A percentile compares a stretch with the other conserved stretches of the same genome.
phyloP scores from a whole-genome alignment of 1,139 yeast species.

The Maudiozyma humilis region DNA sequence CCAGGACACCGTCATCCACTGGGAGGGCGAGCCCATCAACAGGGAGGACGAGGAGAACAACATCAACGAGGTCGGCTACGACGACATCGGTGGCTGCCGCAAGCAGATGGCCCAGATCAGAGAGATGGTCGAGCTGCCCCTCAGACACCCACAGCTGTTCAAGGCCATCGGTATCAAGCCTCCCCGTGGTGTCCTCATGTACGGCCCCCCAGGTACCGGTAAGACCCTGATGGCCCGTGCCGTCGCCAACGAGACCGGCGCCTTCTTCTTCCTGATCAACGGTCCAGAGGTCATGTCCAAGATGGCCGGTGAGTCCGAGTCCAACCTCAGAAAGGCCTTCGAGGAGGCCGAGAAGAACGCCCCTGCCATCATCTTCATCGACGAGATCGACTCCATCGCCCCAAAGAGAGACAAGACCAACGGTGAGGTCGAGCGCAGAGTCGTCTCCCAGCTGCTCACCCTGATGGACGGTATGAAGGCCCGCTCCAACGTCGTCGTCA shows the following conservation, averaged over 20 bases:
- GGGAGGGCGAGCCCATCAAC: constrained; percentile 98
- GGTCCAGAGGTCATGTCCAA: constrained; percentile 99
- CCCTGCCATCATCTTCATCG: constrained; percentile 93
- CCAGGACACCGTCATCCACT: constrained; percentile 95
- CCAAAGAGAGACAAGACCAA: constrained; percentile 99
- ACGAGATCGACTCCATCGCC: constrained; percentile 97
- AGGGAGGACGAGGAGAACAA: constrained; percentile 95
- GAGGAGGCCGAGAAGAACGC: constrained; percentile 99
- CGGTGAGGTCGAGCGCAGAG: constrained; percentile 98
- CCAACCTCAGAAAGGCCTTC: constrained; percentile 92
- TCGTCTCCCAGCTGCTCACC: constrained; percentile 91
- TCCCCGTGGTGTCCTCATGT: constrained; percentile 60
- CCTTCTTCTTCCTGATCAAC: constrained; percentile 91
- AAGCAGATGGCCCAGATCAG: constrained; percentile 75
- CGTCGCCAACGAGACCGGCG: constrained; percentile 98
- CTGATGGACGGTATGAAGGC: constrained; percentile 99
- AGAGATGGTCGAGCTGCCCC: constrained; percentile 92
- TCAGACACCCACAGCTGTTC: constrained; percentile 95
- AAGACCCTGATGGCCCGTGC: constrained; percentile 86
- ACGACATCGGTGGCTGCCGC: constrained; percentile 97
- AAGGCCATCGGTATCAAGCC: constrained; percentile 97
- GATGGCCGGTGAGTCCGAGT: constrained; percentile 99
- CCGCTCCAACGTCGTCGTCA: constrained; percentile 91
- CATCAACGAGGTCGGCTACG: constrained; percentile 94
- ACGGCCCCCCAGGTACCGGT: constrained; percentile 33